phyloP scores from a whole-genome alignment of 768 basidiomycete species.

The Mycena galopus region DNA sequence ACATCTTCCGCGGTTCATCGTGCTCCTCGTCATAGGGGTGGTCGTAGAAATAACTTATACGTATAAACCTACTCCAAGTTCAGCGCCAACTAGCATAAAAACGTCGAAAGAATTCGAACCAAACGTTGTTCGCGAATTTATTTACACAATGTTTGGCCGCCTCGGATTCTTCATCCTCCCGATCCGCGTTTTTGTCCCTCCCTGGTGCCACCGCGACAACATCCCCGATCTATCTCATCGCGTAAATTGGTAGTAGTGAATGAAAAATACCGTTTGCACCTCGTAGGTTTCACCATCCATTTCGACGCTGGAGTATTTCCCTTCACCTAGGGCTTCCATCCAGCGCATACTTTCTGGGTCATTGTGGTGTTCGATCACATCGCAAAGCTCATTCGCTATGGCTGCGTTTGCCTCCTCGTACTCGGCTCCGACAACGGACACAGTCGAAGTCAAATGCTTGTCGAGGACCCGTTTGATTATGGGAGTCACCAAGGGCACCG shows the following conservation, averaged over 20 bases:
- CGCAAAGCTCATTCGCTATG: slow-evolving; percentile 44
- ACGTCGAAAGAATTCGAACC: slow-evolving; percentile 57
- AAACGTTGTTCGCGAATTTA: slow-evolving; percentile 66
- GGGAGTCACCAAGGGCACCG: slow-evolving; percentile 59
- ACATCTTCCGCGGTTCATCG: slow-evolving; percentile 56
- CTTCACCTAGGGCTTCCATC: slow-evolving; percentile 40
- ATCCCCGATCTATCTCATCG: slow-evolving; percentile 19
- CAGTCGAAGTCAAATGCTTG: slow-evolving; percentile 60
- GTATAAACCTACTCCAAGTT: slow-evolving; percentile 65
- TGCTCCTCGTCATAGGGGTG: slow-evolving; percentile 33
- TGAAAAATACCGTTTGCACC: slow-evolving; percentile 53
- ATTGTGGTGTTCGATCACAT: slow-evolving; percentile 44
- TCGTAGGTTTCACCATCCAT: slow-evolving; percentile 72
- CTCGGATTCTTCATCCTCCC: slow-evolving; percentile 55
- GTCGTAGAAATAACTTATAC: slow-evolving; percentile 75
- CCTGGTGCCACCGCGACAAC: slow-evolving; percentile 57
- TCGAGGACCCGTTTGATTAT: slow-evolving; percentile 60
- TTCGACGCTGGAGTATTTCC: slow-evolving; percentile 57
- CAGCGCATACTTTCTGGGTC: slow-evolving; percentile 50
- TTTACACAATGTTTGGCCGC: slow-evolving; percentile 64
- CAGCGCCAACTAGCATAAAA: neutral
- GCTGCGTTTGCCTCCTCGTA: slow-evolving; percentile 47
- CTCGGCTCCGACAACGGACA: slow-evolving; percentile 53
- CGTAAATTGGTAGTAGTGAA: neutral
- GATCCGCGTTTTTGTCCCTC: slow-evolving; percentile 55